A percentile compares a stretch with the other conserved stretches of the same genome.
phyloP scores from a whole-genome alignment of 768 basidiomycete species.

The Dentipellis sp. region DNA sequence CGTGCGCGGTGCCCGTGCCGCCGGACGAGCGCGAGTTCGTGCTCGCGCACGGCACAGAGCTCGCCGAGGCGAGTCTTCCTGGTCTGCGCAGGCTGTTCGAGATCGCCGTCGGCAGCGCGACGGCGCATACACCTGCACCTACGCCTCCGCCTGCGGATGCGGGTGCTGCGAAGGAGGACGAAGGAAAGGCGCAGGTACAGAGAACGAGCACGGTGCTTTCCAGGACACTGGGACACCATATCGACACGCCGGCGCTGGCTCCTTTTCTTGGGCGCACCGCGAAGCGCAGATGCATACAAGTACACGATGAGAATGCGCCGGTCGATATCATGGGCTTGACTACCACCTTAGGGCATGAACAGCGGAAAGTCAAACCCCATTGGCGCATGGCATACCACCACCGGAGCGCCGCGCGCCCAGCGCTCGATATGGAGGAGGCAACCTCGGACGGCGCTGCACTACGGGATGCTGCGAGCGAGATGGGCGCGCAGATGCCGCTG shows the following conservation, averaged over 20 bases:
- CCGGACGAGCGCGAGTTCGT: conserved; percentile 25
- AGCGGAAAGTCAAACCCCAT: not conserved
- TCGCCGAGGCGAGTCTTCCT: conserved; percentile 32
- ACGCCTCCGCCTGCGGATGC: not conserved
- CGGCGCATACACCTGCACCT: not conserved
- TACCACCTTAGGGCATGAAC: not conserved
- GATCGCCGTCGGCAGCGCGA: conserved; percentile 33
- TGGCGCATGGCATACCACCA: conserved; percentile 34
- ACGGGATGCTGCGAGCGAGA: not conserved
- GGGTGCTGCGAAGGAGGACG: not conserved
- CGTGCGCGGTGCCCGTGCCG: conserved; percentile 30
- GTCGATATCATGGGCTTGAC: conserved; percentile 25
- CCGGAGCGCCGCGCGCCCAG: conserved; percentile 31
- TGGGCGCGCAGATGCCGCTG: not conserved
- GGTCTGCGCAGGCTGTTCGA: conserved; percentile 40
- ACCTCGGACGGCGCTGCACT: not conserved
- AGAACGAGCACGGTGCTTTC: conserved; percentile 30
- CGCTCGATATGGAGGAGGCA: conserved; percentile 20
- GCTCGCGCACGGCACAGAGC: conserved; percentile 29
- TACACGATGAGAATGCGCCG: conserved; percentile 23
- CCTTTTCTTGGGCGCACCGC: conserved; percentile 38
- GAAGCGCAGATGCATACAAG: conserved; percentile 32
- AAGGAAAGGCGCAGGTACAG: not conserved
- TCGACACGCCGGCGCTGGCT: conserved; percentile 41
- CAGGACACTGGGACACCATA: conserved; percentile 39